A percentile compares a stretch with the other conserved stretches of the same genome.
phyloP scores from a whole-genome alignment of 1,284 basidiomycete genomes.

The Apiotrichum akiyoshidainum region DNA sequence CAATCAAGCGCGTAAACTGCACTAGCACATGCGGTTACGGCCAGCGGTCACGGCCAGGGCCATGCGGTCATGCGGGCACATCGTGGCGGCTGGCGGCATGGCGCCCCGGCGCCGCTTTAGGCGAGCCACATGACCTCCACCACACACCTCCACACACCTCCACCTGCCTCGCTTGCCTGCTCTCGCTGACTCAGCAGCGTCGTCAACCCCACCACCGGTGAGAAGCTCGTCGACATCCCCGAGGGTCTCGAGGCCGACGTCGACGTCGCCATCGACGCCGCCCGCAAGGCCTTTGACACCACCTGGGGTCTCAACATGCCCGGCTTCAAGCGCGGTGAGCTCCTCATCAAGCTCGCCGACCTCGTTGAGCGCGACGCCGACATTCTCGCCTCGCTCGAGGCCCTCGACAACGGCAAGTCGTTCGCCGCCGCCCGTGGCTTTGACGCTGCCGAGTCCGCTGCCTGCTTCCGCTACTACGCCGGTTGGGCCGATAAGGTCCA shows the following conservation, averaged over 20 bases:
- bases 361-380: conserved; percentile 69
- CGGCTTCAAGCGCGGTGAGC: conserved; percentile 60
- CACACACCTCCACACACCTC: neutral
- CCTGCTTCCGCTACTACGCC: conserved; percentile 62
- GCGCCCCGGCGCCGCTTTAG: neutral
- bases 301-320: conserved; percentile 64
- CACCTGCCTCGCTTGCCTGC: neutral
- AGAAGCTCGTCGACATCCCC: conserved; percentile 64
- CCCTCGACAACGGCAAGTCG: conserved; percentile 72
- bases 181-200: conserved; percentile 54
- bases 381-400: conserved; percentile 71
- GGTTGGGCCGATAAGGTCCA: conserved; percentile 71
- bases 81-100: too few relatives aligned
- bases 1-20: too few relatives aligned
- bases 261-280: conserved; percentile 70
- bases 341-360: conserved; percentile 65
- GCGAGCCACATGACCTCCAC: neutral
- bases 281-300: conserved; percentile 70
- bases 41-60: too few relatives aligned
- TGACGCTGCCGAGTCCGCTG: conserved; percentile 64
- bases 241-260: conserved; percentile 67
- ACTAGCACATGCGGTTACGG: too few relatives aligned
- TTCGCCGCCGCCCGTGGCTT: conserved; percentile 67
- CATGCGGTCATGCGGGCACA: too few relatives aligned
- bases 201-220: conserved; percentile 75